Base-by-base conservation (phyloP, 1,139 yeast genomes). In the Nakaseomyces delphensis region DNA sequence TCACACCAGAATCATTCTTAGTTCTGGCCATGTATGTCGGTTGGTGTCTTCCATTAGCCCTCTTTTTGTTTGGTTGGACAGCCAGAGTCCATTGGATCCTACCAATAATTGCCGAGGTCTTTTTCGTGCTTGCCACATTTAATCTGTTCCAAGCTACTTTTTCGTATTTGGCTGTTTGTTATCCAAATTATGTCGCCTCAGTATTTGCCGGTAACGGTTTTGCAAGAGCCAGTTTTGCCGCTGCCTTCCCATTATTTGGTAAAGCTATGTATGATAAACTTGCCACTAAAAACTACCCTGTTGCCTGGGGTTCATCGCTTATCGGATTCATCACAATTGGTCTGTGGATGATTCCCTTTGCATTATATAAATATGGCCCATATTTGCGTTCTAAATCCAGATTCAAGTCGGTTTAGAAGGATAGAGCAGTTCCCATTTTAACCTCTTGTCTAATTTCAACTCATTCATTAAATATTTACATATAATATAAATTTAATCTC, bases 241-340 rank as follows among this genome's bases (percentile, higher is more conserved):
- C 77, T 29, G 74, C 73, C 3, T 79, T 79, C 67, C 84, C 85
- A 35, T 62, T 79, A 39, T 77, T 79, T 54, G 83, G 79, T 3
- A 58, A 63, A 39, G 67, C 71, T 1, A 65, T 79, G 68, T 79
- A 69, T 51, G 49, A 58, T 33, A 72, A 73, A 50, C 57, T 74
- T 42, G 68, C 66, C 2, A 67, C 69, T 10, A 50, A 64, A 1
- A 68, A 66, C 38, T 76, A 65, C 53, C 79, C 79, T 3, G 77
- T 74, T 8, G 82, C 69, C 0, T 74, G 76, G 76, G 82, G 80
- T 2, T 65, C 74, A 1, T 65, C 74, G 7, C 51, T 76, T n/a
- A 53, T 76, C 42, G 79, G 70, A 0, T 68, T 69, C 43, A 56
- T 75, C 36, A 53, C 70, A 3, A 44, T 67, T 24, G 63, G 51